Base-by-base conservation (phyloP, 1,284 basidiomycete genomes). In the Heterobasidion annosum region DNA sequence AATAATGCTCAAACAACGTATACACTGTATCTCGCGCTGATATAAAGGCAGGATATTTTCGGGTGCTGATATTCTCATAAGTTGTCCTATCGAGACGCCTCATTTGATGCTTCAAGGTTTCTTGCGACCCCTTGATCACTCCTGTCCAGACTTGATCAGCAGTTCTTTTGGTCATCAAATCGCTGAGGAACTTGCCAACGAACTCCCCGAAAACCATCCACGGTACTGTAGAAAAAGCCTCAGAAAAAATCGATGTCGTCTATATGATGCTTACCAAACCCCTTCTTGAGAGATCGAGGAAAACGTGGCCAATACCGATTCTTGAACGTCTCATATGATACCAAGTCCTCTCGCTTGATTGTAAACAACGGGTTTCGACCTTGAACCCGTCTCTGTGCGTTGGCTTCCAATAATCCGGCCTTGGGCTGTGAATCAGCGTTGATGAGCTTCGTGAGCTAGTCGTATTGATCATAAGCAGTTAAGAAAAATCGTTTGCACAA, bases 141-240 rank as follows among this genome's bases (percentile, higher is more conserved):
- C 85, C 85, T 85, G 44, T 6, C 44, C 47, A 48, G 15, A 33
- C 35, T 48, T 15, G 13, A 46, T 47, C 40, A 52, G 15, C 3
- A 37, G 32, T 32, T 51, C 25, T 18, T 6, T 6, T 52, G 34
- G 32, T 35, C 25, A 8, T 5, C 50, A 19, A 25, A 33, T 12
- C 8, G 13, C 25, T 25, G 7, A 32, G 33, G 10, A 37, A 61
- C 64, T 15, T 56, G 78, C 84, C 85, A 60, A 88, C 74, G 45
- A 89, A 71, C 59, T 90, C 85, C n/a, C 75, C 79, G 59, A 79
- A 90, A 2, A 86, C 79, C 8, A 86, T 69, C 2, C 78, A 72
- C 0, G 83, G 74, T 63, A 85, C 85, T 85, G 54, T 25, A 54
- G 3, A n/a, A 32, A 40, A 7, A 7, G 50, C 18, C 37, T 47